Base-by-base conservation (phyloP, 441 rosid genomes). In the Manihot esculenta region DNA sequence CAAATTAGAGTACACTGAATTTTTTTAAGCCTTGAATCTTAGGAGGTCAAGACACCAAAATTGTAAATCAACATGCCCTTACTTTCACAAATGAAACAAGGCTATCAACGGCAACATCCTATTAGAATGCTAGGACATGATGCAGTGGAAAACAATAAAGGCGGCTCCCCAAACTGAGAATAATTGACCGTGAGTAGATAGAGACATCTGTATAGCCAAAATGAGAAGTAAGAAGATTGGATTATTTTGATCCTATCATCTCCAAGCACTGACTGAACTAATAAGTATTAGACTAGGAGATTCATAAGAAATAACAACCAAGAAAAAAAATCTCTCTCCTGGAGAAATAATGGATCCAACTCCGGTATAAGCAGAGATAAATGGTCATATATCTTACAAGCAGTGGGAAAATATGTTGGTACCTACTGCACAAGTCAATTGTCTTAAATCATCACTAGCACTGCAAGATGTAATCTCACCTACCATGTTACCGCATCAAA, bases 251-350 rank as follows among this genome's bases (percentile, higher is more conserved):
- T 68, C 64, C 75, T 18, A 55, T 66, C 65, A 65, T 68, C 67
- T 50, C 51, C 35, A 47, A 70, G 41, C 38, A 51, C 63, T 74
- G 35, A 61, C 49, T 50, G 33, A 79, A 78, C 67, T 68, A 49
- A 76, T 6, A 66, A 26, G 27, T 41, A 57, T 8, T 38, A 26
- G 18, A 67, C n/a, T 50, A 50, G 44, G 42, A 62, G 53, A 70
- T 64, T 42, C 62, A 64, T 63, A 49, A 69, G 64, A 56, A 58
- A 21, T 48, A 66, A 45, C 66, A 27, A 51, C 57, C 63, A 64
- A 59, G 64, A 38, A 27, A 33, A 38, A 47, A 33, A 41, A n/a
- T n/a, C n/a, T 48, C 15, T 62, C 26, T 44, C 15, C 33, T 18
- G 10, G 18, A 26, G 47, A 44, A 55, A 35, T 18, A 58, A 38